These are phyloP conservation scores for Claviceps capensis DNA, from an alignment of 2,329 filamentous ascomycete species.

Conservation along the genomic window DNA sequence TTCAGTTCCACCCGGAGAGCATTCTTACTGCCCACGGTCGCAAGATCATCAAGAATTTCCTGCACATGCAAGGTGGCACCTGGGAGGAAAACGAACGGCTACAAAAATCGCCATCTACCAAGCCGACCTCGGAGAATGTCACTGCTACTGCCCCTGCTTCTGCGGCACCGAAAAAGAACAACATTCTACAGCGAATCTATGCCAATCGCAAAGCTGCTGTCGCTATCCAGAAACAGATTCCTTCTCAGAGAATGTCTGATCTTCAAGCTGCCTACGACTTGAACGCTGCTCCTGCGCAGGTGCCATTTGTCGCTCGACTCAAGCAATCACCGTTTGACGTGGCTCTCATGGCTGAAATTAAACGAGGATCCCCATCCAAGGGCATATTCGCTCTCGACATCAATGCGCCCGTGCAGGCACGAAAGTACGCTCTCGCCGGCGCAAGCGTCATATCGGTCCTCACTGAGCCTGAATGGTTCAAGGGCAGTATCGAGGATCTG, in stretches of 20 bases:
- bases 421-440: conserved; percentile 82
- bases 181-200: conserved; percentile 87
- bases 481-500: conserved; percentile 90
- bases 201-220: conserved; percentile 64
- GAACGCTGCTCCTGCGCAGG: conserved; percentile 68
- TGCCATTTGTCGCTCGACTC: conserved; percentile 67
- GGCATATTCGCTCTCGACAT: conserved; percentile 81
- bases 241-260: conserved; percentile 70
- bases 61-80: conserved; percentile 75
- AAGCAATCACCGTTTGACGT: conserved; percentile 74
- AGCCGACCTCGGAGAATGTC: conserved; percentile 11
- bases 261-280: conserved; percentile 78
- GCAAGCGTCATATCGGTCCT: conserved; percentile 97
- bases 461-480: conserved; percentile 98
- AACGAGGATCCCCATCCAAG: conserved; percentile 91
- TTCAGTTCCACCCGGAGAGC: conserved; percentile 96
- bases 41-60: conserved; percentile 83
- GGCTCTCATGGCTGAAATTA: conserved; percentile 95
- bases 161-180: conserved; percentile 47
- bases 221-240: conserved; percentile 66
- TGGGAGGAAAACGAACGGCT: conserved; percentile 69
- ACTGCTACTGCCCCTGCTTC: conserved; percentile 11
- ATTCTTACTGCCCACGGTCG: conserved; percentile 85
- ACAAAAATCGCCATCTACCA: conserved; percentile 25
- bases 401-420: conserved; percentile 79